Evolutionary conservation across 306 rosid genomes (phyloP), one percentile per base, ranked within the genome.

Genomic region (Abrus precatorius): DNA sequence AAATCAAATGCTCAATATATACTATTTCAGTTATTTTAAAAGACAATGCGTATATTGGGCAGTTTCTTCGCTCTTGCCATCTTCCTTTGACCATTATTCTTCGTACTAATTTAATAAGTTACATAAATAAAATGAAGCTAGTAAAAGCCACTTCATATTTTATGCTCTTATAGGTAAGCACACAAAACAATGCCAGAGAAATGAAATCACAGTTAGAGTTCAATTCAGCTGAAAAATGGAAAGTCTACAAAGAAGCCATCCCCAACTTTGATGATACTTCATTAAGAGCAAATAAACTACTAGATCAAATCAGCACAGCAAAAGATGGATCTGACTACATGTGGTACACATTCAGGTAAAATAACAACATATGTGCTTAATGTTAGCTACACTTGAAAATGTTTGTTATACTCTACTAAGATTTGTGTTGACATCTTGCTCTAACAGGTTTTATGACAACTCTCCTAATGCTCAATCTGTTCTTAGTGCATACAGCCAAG

Each of bases 321-420:
- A 81, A 84, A 78, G 92, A 75, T 54, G 47, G 77, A 78, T 57
- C 89, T 45, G 88, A 86, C 52, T 88, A 88, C 55, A 55, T 88
- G 74, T 86, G 81, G 89, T 86, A 84, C 84, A 84, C 86, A 47
- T 75, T 67, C 77, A 82, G 90, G 92, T 82, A 84, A 59, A 82
- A 72, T 71, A 69, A 32, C 43, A 69, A 75, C 48, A 81, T 36
- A 48, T 10, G 30, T 53, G 33, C 59, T 41, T 14, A 49, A 76
- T 73, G 52, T 5, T 30, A 67, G 32, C 45, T 57, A 43, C 62
- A 55, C 3, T 52, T 29, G 10, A 56, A n/a, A 38, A 71, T 49
- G 54, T 34, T 70, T 55, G 64, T n/a, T 63, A 33, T 52, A 45
- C 54, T 29, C 40, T 50, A 47, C 85, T 74, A 50, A 69, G 74